Percentiles rank a stretch among this genome's conserved stretches.
Evolutionary conservation across 1,284 basidiomycete species (phyloP).

Genomic region (Marasmius fiardii): DNA sequence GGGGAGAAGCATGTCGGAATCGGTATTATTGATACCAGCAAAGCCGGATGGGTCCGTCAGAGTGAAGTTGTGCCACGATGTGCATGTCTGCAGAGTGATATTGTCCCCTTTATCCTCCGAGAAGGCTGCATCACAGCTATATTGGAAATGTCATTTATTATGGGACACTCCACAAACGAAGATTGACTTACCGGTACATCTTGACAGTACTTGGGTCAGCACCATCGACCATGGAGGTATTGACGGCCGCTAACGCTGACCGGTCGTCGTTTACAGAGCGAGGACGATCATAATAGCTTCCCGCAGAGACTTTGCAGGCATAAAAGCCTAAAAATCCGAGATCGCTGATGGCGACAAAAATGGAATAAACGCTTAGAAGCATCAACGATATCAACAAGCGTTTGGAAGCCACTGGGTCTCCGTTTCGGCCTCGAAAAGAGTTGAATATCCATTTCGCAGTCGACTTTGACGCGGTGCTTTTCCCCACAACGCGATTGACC

Average conservation of each 20-base stretch:
- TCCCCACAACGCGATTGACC: conserved; percentile 19
- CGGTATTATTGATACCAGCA: conserved; percentile 17
- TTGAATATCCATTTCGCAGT: conserved; percentile 17
- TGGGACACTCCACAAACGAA: too few species aligned
- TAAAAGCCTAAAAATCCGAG: conserved; percentile 6
- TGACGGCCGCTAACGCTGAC: conserved; percentile 7
- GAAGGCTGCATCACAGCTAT: background rate
- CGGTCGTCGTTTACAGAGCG: background rate
- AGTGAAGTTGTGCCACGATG: conserved; percentile 18
- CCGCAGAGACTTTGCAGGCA: background rate
- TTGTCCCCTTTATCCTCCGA: background rate
- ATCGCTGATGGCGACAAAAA: conserved; percentile 2
- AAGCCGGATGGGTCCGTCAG: conserved; percentile 16
- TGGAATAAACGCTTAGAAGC: background rate
- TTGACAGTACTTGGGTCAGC: conserved; percentile 11
- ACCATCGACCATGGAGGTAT: conserved; percentile 13
- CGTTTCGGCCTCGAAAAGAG: conserved; percentile 13
- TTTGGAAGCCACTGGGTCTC: background rate
- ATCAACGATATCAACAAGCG: background rate
- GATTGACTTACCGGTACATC: conserved; percentile 11
- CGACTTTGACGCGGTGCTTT: conserved; percentile 11
- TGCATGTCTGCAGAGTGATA: conserved; percentile 11
- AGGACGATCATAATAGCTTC: conserved; percentile 6
- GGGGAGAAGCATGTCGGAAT: conserved; percentile 18
- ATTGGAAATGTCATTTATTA: too few species aligned